Conservation (phyloP, 2,329 filamentous ascomycete species). For the Saccharata proteae region DNA sequence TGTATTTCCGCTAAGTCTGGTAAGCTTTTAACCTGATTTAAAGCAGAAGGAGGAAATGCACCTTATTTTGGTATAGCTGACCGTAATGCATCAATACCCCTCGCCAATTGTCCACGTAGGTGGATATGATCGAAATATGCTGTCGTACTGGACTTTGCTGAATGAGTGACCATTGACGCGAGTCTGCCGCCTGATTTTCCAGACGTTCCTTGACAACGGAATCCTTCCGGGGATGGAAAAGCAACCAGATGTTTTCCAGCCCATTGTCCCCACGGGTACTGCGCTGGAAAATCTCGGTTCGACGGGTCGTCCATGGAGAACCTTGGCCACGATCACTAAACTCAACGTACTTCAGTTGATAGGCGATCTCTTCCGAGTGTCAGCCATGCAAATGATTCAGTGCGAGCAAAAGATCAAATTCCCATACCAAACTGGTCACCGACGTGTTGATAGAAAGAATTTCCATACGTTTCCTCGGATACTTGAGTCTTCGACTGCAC, state of each 20-base stretch:
- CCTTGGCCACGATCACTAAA: constrained; percentile 1
- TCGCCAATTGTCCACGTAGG: constrained; percentile 3
- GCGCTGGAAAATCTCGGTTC: constrained; percentile 3
- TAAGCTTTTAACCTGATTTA: neutral
- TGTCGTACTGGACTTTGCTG: neutral
- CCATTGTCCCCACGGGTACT: neutral
- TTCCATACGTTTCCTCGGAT: constrained; percentile 6
- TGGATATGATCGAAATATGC: constrained; percentile 1
- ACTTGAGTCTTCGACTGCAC: constrained; percentile 4
- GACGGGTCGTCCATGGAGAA: constrained; percentile 1
- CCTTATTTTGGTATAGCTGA: constrained; percentile 1
- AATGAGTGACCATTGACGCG: neutral
- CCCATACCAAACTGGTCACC: too few relatives aligned
- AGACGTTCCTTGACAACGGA: neutral
- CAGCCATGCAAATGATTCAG: too few relatives aligned
- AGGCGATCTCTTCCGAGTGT: constrained; percentile 1
- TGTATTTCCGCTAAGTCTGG: neutral
- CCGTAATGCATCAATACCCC: neutral
- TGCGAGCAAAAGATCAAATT: too few relatives aligned
- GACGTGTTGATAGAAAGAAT: neutral
- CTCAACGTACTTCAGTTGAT: constrained; percentile 7
- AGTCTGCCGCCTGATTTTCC: neutral
- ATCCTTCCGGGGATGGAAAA: constrained; percentile 4
- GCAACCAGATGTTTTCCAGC: neutral
- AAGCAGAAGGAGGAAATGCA: too few relatives aligned